phyloP scores from a whole-genome alignment of 164 flowering plant species.

The Aristolochia fimbriata region DNA sequence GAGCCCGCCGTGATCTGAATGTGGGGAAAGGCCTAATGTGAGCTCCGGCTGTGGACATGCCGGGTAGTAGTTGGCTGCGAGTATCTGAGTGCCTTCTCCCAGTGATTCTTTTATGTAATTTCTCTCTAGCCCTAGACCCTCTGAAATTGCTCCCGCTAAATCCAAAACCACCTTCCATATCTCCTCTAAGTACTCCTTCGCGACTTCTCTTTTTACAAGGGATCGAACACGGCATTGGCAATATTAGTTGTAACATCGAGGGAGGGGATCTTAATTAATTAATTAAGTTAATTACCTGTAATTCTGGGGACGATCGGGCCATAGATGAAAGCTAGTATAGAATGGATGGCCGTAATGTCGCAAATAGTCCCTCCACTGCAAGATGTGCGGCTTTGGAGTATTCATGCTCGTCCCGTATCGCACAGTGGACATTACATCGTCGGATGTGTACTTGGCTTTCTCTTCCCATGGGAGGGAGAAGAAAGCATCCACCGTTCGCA shows the following conservation, averaged over 20 bases:
- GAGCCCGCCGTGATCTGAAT: constrained; percentile 26
- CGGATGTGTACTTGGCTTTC: constrained; percentile 18
- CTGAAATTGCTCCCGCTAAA: constrained; percentile 16
- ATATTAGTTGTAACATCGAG: neutral
- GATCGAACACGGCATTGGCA: neutral
- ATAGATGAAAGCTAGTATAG: constrained; percentile 15
- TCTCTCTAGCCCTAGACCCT: constrained; percentile 16
- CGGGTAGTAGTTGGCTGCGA: constrained; percentile 25
- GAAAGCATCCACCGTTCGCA: constrained; percentile 17
- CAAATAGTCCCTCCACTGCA: constrained; percentile 23
- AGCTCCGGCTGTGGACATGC: constrained; percentile 22
- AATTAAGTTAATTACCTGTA: constrained; percentile 18
- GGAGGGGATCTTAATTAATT: neutral
- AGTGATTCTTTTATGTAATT: constrained; percentile 15
- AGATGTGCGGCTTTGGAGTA: constrained; percentile 12
- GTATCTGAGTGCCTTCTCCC: constrained; percentile 20
- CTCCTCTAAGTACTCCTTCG: constrained; percentile 20
- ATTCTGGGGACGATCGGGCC: constrained; percentile 19
- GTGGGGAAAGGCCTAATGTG: constrained; percentile 19
- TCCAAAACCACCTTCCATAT: constrained; percentile 13
- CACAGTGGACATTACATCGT: constrained; percentile 19
- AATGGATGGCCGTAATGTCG: constrained; percentile 23
- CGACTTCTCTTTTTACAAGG: constrained; percentile 13
- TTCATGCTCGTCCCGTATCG: constrained; percentile 23
- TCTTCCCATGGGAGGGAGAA: constrained; percentile 18